phyloP scores from a whole-genome alignment of 495 filamentous ascomycete genomes.

The Pseudevernia furfuracea region DNA sequence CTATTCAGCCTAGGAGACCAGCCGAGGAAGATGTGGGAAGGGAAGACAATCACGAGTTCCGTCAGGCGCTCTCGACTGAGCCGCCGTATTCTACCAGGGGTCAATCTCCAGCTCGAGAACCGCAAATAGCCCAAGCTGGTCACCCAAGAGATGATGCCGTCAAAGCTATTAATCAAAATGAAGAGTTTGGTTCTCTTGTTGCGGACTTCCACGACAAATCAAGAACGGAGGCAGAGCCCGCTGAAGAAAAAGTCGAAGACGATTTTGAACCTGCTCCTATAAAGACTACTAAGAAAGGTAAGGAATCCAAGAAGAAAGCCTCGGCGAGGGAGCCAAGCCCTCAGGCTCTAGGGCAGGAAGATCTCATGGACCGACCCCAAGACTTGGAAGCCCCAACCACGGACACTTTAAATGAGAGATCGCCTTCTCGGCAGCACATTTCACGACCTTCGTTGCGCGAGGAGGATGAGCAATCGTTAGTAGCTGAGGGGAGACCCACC shows the following conservation, averaged over 20 bases:
- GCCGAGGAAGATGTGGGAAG: slow-evolving; percentile 18
- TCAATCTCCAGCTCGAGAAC: not conserved
- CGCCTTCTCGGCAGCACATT: slow-evolving; percentile 10
- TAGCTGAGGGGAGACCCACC: not conserved
- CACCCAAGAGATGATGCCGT: not conserved
- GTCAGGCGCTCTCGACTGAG: not conserved
- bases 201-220: not conserved
- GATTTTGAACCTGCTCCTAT: not conserved
- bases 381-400: not conserved
- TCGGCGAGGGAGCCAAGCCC: not conserved
- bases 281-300: slow-evolving; percentile 47
- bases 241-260: not conserved
- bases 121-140: not conserved
- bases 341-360: not conserved
- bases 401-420: slow-evolving; percentile 3
- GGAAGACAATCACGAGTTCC: not conserved
- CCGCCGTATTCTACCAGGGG: not conserved
- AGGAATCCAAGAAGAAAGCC: slow-evolving; percentile 28
- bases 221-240: not conserved
- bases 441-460: not conserved
- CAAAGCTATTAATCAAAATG: not conserved
- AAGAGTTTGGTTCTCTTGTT: not conserved
- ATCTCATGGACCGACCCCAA: not conserved
- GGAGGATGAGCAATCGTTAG: not conserved
- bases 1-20: slow-evolving; percentile 14